Percentiles rank a stretch among this genome's conserved stretches.
Evolutionary conservation across 2,329 filamentous ascomycete genomes (phyloP).

Genomic region (Penicillium frequentans): DNA sequence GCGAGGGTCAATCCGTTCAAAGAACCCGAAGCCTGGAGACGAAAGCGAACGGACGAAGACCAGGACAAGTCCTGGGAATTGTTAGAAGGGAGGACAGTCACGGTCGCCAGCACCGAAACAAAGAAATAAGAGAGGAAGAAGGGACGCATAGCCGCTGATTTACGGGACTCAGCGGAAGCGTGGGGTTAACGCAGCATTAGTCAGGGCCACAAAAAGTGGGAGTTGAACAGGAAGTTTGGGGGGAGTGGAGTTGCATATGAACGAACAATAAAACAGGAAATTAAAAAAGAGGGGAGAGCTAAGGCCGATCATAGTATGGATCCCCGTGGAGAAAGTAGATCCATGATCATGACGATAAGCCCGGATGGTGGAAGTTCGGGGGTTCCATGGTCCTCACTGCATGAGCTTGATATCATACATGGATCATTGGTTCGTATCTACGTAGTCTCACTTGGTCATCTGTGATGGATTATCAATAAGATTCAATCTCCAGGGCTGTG

Average conservation of each 20-base stretch:
- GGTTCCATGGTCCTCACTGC: neutral
- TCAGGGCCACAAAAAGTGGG: constrained; percentile 13
- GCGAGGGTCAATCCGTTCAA: constrained; percentile 20
- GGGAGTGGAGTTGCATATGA: constrained; percentile 15
- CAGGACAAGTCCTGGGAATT: constrained; percentile 25
- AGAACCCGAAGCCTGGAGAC: constrained; percentile 21
- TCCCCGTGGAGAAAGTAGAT: constrained; percentile 20
- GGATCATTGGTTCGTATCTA: neutral
- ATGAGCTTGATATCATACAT: neutral
- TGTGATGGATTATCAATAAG: too few species aligned
- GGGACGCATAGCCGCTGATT: constrained; percentile 9
- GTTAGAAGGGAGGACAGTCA: constrained; percentile 32
- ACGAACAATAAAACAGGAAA: constrained; percentile 16
- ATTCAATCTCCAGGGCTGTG: too few species aligned
- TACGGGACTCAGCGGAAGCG: constrained; percentile 9
- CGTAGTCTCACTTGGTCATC: too few species aligned
- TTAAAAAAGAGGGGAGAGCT: constrained; percentile 25
- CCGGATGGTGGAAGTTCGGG: constrained; percentile 3
- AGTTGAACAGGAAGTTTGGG: neutral
- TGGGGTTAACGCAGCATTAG: constrained; percentile 19
- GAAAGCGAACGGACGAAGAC: constrained; percentile 22
- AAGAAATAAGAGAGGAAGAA: constrained; percentile 13
- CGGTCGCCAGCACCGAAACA: constrained; percentile 16
- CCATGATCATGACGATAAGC: constrained; percentile 17
- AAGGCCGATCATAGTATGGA: constrained; percentile 23